Conservation (phyloP, 1,284 basidiomycete species). For the Rhodotorula sp. region DNA sequence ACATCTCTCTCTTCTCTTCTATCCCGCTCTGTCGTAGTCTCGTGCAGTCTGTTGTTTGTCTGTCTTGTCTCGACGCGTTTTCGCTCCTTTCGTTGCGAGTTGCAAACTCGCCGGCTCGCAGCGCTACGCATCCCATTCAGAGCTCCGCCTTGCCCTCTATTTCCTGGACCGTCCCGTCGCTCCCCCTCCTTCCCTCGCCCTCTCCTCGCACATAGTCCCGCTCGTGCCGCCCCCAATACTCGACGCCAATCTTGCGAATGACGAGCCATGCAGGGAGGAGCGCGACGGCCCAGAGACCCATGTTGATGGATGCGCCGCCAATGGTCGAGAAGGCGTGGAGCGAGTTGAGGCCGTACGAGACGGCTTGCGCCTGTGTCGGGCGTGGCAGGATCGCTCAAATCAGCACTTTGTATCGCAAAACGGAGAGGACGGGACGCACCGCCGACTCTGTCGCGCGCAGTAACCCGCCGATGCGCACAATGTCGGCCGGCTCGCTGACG, state of each 20-base stretch:
- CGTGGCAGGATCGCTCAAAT: neutral
- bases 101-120: no score
- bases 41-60: no score
- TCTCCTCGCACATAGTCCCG: constrained; percentile 32
- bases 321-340: constrained; percentile 20
- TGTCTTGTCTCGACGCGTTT: no score
- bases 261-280: constrained; percentile 34
- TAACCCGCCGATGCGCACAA: constrained; percentile 41
- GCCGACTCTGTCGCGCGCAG: constrained; percentile 41
- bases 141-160: no score
- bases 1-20: no score
- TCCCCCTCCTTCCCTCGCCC: constrained; percentile 1
- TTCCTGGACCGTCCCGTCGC: no score
- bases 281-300: constrained; percentile 28
- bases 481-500: constrained; percentile 21
- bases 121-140: no score
- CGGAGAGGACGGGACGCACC: constrained; percentile 1
- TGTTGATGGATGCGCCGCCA: constrained; percentile 25
- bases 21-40: no score
- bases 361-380: constrained; percentile 20
- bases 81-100: no score
- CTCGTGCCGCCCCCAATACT: constrained; percentile 26
- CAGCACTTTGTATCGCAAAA: no score
- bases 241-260: constrained; percentile 25
- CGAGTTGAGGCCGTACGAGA: constrained; percentile 33